Base-by-base conservation (phyloP, 306 rosid species). In the Canavalia ensiformis region DNA sequence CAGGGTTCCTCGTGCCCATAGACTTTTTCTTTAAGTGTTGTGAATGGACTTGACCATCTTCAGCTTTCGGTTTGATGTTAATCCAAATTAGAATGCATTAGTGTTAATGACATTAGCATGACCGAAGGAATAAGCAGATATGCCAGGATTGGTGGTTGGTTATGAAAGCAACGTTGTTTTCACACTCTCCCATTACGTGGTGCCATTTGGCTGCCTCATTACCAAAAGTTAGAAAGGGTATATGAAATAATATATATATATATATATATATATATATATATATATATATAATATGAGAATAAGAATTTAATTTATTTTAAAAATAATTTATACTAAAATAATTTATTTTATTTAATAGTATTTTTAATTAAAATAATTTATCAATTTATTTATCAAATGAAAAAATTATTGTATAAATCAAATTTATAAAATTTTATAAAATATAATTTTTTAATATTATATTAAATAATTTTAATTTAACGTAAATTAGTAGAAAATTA, bases 81-180 rank as follows among this genome's bases (percentile, higher is more conserved):
- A 50, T 33, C 34, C 3, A 39, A 10, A 72, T 6, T 63, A 49
- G 4, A 74, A 54, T 45, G 75, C 42, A 55, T 29, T 46, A 54
- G 41, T 8, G 54, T 28, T 52, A 73, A 49, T 85, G 88, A 81
- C 88, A 77, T 73, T 67, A 55, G 83, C 88, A 66, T 85, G 88
- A 85, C 83, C 30, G n/a, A 77, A 85, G 77, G 72, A 72, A 52
- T 56, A 41, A 18, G 50, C 44, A 45, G 30, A 11, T 33, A n/a
- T 31, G 2, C 6, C 66, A 66, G 39, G 71, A 13, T 55, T 83
- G 45, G 74, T 28, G 50, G 68, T 8, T 70, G 79, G 29, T 63
- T 25, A 18, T 54, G 46, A 46, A 69, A 57, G 42, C 58, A 34
- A 77, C 25, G 37, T 8, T 18, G 39, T 63, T 57, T 50, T 44